Evolutionary conservation across 352 stramenopile genomes (phyloP).

Genomic region (Phytophthora syringae): DNA sequence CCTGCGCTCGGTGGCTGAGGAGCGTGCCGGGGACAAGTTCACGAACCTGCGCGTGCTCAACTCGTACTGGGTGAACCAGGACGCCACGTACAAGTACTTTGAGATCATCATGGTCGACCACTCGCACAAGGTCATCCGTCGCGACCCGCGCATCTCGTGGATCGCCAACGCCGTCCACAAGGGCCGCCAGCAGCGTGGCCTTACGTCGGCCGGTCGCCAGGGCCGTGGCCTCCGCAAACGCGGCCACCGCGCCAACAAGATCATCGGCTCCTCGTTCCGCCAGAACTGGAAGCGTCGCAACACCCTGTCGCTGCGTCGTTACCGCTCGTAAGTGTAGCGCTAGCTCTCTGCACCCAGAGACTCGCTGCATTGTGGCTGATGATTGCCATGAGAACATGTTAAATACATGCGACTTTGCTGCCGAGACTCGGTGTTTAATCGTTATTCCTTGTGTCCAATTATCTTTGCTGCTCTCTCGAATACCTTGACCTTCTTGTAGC

Average conservation of each 20-base stretch:
- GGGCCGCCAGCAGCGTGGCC: conserved; percentile 98
- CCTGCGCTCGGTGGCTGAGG: conserved; percentile 97
- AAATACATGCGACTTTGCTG: conserved; percentile 56
- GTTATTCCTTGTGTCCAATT: conserved; percentile 5
- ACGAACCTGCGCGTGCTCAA: conserved; percentile 99
- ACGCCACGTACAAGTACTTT: conserved; percentile 99
- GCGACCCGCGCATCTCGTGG: conserved; percentile 99
- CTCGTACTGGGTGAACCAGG: conserved; percentile 99
- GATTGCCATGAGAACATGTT: conserved; percentile 33
- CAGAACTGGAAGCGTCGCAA: conserved; percentile 99
- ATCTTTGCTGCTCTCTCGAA: too few species aligned
- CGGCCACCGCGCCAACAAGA: conserved; percentile 99
- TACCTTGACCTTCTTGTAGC: neutral
- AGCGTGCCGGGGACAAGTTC: conserved; percentile 98
- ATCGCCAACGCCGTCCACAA: conserved; percentile 99
- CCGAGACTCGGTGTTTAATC: conserved; percentile 28
- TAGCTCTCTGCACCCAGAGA: conserved; percentile 32
- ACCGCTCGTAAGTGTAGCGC: conserved; percentile 91
- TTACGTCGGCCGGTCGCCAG: conserved; percentile 98
- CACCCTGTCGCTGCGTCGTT: conserved; percentile 97
- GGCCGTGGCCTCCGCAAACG: conserved; percentile 97
- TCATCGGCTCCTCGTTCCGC: conserved; percentile 97
- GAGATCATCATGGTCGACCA: conserved; percentile 99
- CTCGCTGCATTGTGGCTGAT: conserved; percentile 35
- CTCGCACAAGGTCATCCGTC: conserved; percentile 97